Conservation (phyloP, 2,329 filamentous ascomycete genomes). For the Microdochium bolleyi region DNA sequence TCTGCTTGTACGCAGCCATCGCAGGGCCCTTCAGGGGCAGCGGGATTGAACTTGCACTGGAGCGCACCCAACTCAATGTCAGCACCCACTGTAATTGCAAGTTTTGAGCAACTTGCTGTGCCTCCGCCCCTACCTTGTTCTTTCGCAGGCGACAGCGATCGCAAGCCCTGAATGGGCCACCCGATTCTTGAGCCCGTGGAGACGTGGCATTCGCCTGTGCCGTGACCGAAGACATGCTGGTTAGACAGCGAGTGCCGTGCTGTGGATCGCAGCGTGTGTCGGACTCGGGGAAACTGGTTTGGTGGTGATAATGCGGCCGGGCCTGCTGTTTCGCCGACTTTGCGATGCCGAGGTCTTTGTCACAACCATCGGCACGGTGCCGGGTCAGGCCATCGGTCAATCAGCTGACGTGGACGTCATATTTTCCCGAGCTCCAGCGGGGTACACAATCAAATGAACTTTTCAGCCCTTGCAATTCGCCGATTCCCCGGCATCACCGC, state of each 20-base stretch:
- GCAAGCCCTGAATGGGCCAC: neutral
- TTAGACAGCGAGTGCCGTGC: too few relatives aligned
- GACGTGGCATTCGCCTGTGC: too few relatives aligned
- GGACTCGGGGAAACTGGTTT: neutral
- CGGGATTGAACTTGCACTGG: neutral
- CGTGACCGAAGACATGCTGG: too few relatives aligned
- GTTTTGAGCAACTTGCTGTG: too few relatives aligned
- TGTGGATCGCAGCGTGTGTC: too few relatives aligned
- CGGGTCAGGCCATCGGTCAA: too few relatives aligned
- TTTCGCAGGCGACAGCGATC: neutral
- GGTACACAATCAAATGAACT: neutral
- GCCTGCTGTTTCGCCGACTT: too few relatives aligned
- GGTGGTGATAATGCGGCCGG: neutral
- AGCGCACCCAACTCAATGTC: neutral
- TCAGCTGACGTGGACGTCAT: neutral
- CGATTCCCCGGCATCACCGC: neutral
- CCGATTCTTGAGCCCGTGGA: neutral
- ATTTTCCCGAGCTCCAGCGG: neutral
- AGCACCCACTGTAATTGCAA: neutral
- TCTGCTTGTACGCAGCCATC: conserved; percentile 20
- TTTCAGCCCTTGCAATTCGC: neutral
- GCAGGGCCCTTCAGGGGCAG: neutral
- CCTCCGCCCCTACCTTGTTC: neutral
- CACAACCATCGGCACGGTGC: too few relatives aligned
- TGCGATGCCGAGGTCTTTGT: too few relatives aligned